A percentile compares a stretch with the other conserved stretches of the same genome.
phyloP scores from a whole-genome alignment of 2,329 filamentous ascomycete species.

The Cercospora berteroae region DNA sequence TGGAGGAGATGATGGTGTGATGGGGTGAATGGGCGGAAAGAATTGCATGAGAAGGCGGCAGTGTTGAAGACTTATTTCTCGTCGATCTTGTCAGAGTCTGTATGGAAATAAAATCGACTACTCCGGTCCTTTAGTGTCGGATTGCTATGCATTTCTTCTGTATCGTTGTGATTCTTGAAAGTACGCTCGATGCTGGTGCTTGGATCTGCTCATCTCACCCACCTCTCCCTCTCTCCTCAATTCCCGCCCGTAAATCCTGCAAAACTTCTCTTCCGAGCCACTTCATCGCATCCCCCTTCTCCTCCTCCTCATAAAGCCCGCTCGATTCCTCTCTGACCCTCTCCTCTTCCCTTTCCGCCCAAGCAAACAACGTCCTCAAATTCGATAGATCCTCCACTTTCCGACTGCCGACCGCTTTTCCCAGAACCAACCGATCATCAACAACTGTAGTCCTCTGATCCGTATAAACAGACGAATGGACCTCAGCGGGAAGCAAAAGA shows the following conservation, averaged over 20 bases:
- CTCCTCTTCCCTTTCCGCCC: conserved; percentile 53
- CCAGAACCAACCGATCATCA: conserved; percentile 68
- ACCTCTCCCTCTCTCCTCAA: conserved; percentile 42
- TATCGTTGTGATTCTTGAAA: no score
- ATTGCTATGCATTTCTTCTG: not conserved
- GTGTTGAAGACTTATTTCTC: no score
- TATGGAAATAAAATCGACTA: no score
- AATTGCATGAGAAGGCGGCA: not conserved
- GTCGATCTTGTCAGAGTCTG: no score
- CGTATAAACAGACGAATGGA: conserved; percentile 46
- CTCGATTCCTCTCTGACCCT: not conserved
- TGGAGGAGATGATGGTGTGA: no score
- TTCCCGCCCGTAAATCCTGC: conserved; percentile 53
- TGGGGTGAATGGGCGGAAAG: not conserved
- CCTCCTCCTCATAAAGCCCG: not conserved
- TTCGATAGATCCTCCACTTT: conserved; percentile 61
- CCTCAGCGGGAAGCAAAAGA: conserved; percentile 41
- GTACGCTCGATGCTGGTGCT: not conserved
- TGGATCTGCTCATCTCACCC: not conserved
- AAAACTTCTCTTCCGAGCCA: conserved; percentile 60
- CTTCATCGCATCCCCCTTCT: conserved; percentile 36
- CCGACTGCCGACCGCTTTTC: conserved; percentile 42
- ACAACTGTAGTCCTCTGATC: conserved; percentile 61
- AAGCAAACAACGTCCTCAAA: conserved; percentile 62
- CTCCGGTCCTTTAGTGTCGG: no score